Evolutionary conservation across 371 early-diverging fungal genomes (phyloP), one percentile per base, ranked within the genome.

Genomic region (Chytridiales sp.): DNA sequence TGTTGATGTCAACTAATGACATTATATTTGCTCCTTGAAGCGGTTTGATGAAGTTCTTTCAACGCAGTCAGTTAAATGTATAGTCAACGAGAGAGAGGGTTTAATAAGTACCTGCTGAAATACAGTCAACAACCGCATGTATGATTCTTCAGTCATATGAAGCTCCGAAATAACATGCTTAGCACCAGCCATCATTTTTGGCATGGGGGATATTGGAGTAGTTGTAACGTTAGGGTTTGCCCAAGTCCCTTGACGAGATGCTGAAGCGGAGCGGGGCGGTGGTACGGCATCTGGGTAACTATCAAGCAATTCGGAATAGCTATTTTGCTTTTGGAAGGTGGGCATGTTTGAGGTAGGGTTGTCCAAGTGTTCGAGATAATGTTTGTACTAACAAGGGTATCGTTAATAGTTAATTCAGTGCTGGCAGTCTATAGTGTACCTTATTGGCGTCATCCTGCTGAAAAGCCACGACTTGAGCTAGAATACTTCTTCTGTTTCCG

Each of bases 141-240:
- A 54, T 2, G 26, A 24, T 38, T 54, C 55, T 41, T 54, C 55
- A 29, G 55, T 54, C 8, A 29, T 42, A 42, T 54, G 55, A 4
- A 54, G 42, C 55, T 54, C 55, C 24, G 41, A 4, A 15, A 54
- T 11, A 13, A 54, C 55, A 31, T 54, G 42, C 42, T 54, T 54
- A 6, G 55, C 55, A 42, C 41, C 55, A 41, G 30, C 27, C 15
- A 42, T 27, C 55, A 29, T 54, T 42, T 42, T 54, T 21, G 38
- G 35, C 49, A 11, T 31, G 11, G 22, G 4, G 8, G 11, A 11
- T 6, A 9, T 29, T 4, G 30, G 11, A 17, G 49, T 31, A 26
- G 49, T 29, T 4, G 49, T 26, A 19, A 44, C 24, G 11, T 9
- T 19, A 6, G 44, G 44, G 19, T 44, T 44, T 44, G 5, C n/a